These are phyloP conservation scores for Lomentospora prolificans DNA, from an alignment of 2,329 filamentous ascomycete species.

Conservation along the genomic window DNA sequence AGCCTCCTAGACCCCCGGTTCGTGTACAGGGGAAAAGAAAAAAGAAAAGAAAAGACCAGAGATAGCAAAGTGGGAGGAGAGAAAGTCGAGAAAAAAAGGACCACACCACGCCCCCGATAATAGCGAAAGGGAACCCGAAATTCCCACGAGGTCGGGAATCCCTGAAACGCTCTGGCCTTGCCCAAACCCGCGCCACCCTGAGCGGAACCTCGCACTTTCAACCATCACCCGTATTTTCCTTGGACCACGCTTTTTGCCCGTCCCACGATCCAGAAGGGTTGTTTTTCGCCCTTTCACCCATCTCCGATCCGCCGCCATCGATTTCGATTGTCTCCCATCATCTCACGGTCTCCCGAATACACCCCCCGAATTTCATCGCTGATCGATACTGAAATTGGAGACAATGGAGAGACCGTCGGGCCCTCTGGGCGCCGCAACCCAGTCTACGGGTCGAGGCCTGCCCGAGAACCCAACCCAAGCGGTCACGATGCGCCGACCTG, in stretches of 20 bases:
- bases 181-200: not conserved
- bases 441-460: constrained; percentile 26
- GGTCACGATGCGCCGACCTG: constrained; percentile 20
- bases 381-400: not conserved
- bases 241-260: not conserved
- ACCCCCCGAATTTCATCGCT: not conserved
- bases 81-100: too few relatives aligned
- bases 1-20: not conserved
- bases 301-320: not conserved
- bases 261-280: not conserved
- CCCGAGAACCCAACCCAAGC: constrained; percentile 29
- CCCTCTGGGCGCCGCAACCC: constrained; percentile 21
- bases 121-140: too few relatives aligned
- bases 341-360: not conserved
- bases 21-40: too few relatives aligned
- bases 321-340: not conserved
- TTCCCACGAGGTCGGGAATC: not conserved
- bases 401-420: constrained; percentile 16
- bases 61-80: not conserved
- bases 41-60: too few relatives aligned
- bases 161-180: constrained; percentile 1
- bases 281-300: not conserved
- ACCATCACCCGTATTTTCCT: not conserved
- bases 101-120: too few relatives aligned
- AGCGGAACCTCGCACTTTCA: not conserved